A percentile compares a stretch with the other conserved stretches of the same genome.
Evolutionary conservation across 805 yeast genomes (phyloP).

Genomic region (Wickerhamomyces bovis): DNA sequence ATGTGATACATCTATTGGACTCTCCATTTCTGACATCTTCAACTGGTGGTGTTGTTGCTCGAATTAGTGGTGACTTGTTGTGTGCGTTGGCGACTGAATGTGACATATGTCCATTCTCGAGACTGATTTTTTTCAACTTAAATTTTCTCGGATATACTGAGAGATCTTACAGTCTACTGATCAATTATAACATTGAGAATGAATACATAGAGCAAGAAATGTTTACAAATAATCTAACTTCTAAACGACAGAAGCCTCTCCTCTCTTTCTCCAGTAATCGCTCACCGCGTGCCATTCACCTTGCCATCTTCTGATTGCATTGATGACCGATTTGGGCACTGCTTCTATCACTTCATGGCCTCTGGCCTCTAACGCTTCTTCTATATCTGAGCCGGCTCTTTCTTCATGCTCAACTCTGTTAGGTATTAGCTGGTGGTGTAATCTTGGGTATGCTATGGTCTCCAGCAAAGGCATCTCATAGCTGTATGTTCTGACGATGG

Average conservation of each 20-base stretch:
- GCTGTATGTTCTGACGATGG: conserved; percentile 60
- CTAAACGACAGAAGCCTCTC: conserved; percentile 47
- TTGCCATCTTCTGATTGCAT: conserved; percentile 39
- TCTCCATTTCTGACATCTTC: neutral
- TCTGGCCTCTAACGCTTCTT: conserved; percentile 29
- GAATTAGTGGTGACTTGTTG: too few species aligned
- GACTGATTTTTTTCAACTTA: too few species aligned
- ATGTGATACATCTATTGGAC: neutral
- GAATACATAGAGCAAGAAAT: too few species aligned
- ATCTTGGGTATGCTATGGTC: conserved; percentile 70
- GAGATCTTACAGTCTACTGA: too few species aligned
- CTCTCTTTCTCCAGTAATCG: conserved; percentile 88
- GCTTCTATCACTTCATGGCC: conserved; percentile 45
- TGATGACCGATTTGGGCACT: conserved; percentile 50
- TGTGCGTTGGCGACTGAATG: too few species aligned
- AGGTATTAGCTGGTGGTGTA: conserved; percentile 89
- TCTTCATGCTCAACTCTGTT: conserved; percentile 57
- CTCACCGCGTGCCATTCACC: conserved; percentile 62
- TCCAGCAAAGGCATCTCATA: conserved; percentile 55
- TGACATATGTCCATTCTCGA: too few species aligned
- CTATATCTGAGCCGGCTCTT: conserved; percentile 38
- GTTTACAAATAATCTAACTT: too few species aligned
- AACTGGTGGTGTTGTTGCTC: neutral
- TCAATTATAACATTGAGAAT: too few species aligned
- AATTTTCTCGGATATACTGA: too few species aligned